Evolutionary conservation across 345 rosid genomes (phyloP).

Genomic region (Rhizophora apiculata): DNA sequence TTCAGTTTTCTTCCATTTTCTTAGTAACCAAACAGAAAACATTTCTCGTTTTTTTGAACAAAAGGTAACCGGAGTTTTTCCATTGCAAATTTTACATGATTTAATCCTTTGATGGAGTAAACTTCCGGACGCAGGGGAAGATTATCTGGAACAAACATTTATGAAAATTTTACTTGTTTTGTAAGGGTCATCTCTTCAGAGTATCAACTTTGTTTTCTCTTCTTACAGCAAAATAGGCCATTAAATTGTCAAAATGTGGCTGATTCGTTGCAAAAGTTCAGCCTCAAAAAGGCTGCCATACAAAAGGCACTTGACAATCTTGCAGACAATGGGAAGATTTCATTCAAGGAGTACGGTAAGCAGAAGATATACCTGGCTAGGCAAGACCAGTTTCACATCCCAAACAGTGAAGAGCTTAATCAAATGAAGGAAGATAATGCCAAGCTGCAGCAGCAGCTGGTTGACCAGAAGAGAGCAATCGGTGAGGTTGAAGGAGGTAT

Average conservation of each 20-base stretch:
- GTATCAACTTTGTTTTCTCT: not conserved
- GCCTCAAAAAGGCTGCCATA: constrained; percentile 82
- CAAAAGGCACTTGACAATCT: constrained; percentile 85
- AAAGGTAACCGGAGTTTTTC: too few relatives aligned
- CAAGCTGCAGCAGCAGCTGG: constrained; percentile 55
- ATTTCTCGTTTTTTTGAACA: too few relatives aligned
- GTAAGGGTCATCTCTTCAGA: not conserved
- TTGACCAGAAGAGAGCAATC: constrained; percentile 57
- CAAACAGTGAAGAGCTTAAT: constrained; percentile 72
- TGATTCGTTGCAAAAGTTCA: constrained; percentile 82
- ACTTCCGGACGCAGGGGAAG: too few relatives aligned
- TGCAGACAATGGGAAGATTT: constrained; percentile 65
- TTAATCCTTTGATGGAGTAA: too few relatives aligned
- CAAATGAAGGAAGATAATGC: constrained; percentile 77
- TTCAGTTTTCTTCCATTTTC: too few relatives aligned
- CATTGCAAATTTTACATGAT: too few relatives aligned
- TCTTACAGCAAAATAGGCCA: constrained; percentile 77
- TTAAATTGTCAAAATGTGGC: constrained; percentile 84
- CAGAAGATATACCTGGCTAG: constrained; percentile 90
- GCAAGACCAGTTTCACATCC: constrained; percentile 90
- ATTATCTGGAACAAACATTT: too few relatives aligned
- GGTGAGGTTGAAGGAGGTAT: constrained; percentile 71
- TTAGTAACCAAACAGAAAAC: too few relatives aligned
- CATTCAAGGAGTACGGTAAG: constrained; percentile 91
- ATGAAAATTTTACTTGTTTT: too few relatives aligned